A percentile compares a stretch with the other conserved stretches of the same genome.
phyloP scores from a whole-genome alignment of 441 rosid genomes.

The Gossypium davidsonii region DNA sequence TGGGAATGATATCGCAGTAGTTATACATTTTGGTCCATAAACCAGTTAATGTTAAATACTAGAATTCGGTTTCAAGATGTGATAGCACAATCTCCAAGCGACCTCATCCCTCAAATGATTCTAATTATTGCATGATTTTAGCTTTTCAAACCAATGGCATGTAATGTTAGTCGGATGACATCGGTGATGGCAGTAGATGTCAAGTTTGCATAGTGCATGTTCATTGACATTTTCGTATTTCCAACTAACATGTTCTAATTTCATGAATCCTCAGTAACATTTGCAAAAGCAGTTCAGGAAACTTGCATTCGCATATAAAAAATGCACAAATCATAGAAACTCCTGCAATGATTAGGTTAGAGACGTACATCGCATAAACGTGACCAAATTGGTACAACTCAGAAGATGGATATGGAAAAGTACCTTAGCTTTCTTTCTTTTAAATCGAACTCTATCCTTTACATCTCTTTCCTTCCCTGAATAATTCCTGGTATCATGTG shows the following conservation, averaged over 20 bases:
- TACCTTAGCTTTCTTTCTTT: conserved; percentile 72
- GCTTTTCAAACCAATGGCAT: not conserved
- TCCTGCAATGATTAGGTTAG: not conserved
- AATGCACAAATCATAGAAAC: not conserved
- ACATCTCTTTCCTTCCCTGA: conserved; percentile 25
- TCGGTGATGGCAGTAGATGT: not conserved
- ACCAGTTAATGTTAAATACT: not conserved
- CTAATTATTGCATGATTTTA: not conserved
- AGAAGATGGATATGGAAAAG: not conserved
- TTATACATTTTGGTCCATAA: not conserved
- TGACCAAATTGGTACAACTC: not conserved
- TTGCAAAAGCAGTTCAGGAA: not conserved
- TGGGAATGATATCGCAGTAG: not conserved
- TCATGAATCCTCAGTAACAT: not conserved
- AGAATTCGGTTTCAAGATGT: not conserved
- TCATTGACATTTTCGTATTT: not conserved
- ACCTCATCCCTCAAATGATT: not conserved
- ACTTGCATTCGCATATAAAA: not conserved
- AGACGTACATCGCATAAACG: not conserved
- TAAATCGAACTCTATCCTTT: conserved; percentile 67
- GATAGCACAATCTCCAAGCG: not conserved
- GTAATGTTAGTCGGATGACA: not conserved
- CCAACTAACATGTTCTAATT: not conserved
- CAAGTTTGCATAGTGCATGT: not conserved
- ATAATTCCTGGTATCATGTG: conserved; percentile 21